Evolutionary conservation across 768 basidiomycete genomes (phyloP), one percentile per base, ranked within the genome.

Genomic region (Sarcodon aspratus): DNA sequence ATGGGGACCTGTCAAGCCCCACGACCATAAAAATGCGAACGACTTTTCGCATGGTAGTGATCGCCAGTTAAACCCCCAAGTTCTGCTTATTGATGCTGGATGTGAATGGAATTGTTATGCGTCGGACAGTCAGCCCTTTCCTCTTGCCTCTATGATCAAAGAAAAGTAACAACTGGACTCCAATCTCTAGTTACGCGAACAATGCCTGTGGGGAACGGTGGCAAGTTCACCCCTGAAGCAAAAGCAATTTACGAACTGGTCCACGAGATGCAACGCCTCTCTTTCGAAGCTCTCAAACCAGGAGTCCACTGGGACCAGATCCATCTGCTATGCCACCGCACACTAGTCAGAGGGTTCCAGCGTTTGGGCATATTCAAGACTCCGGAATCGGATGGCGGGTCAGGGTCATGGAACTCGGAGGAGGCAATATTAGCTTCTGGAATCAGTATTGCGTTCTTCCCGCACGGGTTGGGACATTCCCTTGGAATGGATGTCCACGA

Each of bases 401-500:
- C 72, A 3, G 75, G 75, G 33, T 75, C 72, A 0, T 73, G 73
- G 76, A 81, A 79, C 57, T 69, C 77, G 3, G 76, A 78, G 54
- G 75, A 80, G 46, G 78, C 76, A 18, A 80, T 97, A 49, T 69
- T 96, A 7, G 74, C 74, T 13, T 82, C 81, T 5, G 93, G 92
- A 0, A 66, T 88, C 38, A 82, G 82, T 53, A 67, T 81, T 1
- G 88, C 90, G 0, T 97, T 97, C 72, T 97, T 89, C 76, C 94
- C 94, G 9, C 94, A 97, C 59, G 95, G 94, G 3, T 69, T 86
- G 36, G 91, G 92, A 0, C 94, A 97, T 61, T 86, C 86, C 6
- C 69, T 97, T 37, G 95, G 95, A 9, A 70, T 96, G 64, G 95
- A 98, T 61, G 93, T 97, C 1, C 95, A 96, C 60, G 94, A 96